Conservation (phyloP, 257 asterid genomes). For the Paraleonurus japonicus region DNA sequence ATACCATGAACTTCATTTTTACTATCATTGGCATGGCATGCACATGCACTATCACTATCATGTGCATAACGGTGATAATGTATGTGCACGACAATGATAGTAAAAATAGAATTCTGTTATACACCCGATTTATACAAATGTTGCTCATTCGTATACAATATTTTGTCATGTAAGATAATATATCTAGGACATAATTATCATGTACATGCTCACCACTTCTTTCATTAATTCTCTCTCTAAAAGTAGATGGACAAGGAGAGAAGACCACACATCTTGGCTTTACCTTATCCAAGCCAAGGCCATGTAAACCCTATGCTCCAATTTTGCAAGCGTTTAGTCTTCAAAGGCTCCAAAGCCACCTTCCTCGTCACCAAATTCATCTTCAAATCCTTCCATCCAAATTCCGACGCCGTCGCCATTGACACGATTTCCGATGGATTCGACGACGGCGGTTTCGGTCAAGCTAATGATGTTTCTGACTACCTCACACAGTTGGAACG, state of each 20-base stretch:
- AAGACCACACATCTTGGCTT: constrained; percentile 49
- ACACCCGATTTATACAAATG: too few relatives aligned
- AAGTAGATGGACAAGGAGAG: constrained; percentile 30
- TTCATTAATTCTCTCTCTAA: not conserved
- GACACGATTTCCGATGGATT: constrained; percentile 72
- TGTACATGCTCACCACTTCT: not conserved
- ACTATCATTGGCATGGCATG: too few relatives aligned
- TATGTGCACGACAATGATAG: too few relatives aligned
- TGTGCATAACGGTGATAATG: too few relatives aligned
- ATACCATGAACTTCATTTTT: too few relatives aligned
- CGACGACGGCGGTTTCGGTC: constrained; percentile 54
- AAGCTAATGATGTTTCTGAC: constrained; percentile 35
- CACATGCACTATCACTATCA: too few relatives aligned
- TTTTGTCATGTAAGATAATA: too few relatives aligned
- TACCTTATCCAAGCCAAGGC: constrained; percentile 90
- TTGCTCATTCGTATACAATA: too few relatives aligned
- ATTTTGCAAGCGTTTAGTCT: constrained; percentile 64
- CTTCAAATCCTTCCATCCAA: constrained; percentile 40
- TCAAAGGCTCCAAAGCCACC: constrained; percentile 53
- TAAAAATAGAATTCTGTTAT: too few relatives aligned
- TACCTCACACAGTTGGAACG: constrained; percentile 39
- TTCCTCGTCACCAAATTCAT: constrained; percentile 60
- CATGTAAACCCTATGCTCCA: constrained; percentile 80
- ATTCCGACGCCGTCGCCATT: constrained; percentile 35
- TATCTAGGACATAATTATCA: not conserved